Conservation (phyloP, 768 basidiomycete genomes). For the Agaricus blazei region DNA sequence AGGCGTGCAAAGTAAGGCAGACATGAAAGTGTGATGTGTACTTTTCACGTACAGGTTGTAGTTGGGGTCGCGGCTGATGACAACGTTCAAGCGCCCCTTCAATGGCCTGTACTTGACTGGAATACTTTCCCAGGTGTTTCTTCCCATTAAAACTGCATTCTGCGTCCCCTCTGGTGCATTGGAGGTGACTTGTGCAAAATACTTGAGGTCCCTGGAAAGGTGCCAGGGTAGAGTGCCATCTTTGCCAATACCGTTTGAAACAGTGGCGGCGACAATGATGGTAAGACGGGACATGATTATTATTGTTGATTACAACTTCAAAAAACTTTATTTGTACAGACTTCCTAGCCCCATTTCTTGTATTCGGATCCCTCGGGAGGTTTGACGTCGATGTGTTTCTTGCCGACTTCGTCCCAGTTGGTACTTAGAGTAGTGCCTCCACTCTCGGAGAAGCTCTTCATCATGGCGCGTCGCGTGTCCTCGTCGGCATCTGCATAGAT, state of each 20-base stretch:
- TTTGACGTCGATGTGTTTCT: slow-evolving; percentile 65
- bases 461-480: slow-evolving; percentile 90
- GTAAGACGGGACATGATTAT: slow-evolving; percentile 63
- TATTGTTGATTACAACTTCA: slow-evolving; percentile 4
- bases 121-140: slow-evolving; percentile 98
- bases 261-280: slow-evolving; percentile 91
- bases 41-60: slow-evolving; percentile 54
- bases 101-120: slow-evolving; percentile 82
- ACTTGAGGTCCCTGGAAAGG: slow-evolving; percentile 83
- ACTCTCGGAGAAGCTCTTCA: slow-evolving; percentile 95
- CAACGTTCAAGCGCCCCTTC: slow-evolving; percentile 66
- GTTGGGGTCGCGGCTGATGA: slow-evolving; percentile 57
- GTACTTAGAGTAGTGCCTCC: slow-evolving; percentile 95
- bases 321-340: not conserved
- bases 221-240: slow-evolving; percentile 81
- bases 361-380: slow-evolving; percentile 83
- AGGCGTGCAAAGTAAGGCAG: not conserved
- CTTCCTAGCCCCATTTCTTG: slow-evolving; percentile 64
- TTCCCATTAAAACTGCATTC: slow-evolving; percentile 92
- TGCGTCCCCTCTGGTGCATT: slow-evolving; percentile 43
- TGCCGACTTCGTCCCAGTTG: slow-evolving; percentile 88
- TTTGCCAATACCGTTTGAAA: slow-evolving; percentile 81
- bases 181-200: slow-evolving; percentile 81
- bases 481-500: slow-evolving; percentile 89
- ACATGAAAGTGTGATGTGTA: too few relatives aligned